Base-by-base conservation (phyloP, 202 grass and related monocot species). In the Musa balbisiana region DNA sequence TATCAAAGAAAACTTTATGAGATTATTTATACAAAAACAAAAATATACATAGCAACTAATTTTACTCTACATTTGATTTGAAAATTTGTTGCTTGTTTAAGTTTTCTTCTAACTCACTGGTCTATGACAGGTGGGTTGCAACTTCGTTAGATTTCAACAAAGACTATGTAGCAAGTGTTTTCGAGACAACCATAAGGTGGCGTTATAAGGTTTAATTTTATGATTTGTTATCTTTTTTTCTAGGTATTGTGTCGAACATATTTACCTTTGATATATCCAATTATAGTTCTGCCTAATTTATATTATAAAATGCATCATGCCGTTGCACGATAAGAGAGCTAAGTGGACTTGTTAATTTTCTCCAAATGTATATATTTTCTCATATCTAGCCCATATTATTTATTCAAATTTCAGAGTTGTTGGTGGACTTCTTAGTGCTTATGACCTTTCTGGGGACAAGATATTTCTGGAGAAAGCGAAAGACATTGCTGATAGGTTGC, bases 171-270 rank as follows among this genome's bases (percentile, higher is more conserved):
- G 91, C 87, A 17, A 99, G 91, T 87, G 91, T 99, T 82, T 99
- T 95, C 73, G 95, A 99, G 85, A 95, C 95, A 83, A 99, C 91
- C 83, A 99, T 95, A 95, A 99, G 91, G 90, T 97, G 91, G 87
- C 88, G 73, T 91, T 93, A 87, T 55, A 93, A 97, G 90, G 88
- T 97, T 93, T 89, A 88, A 77, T 72, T 83, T 89, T 83, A 74
- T 91, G 51, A 17, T 53, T 54, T 20, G 54, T 73, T 26, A 55
- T 49, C 67, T 69, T 69, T 29, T 49, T 69, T 29, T 49, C 25
- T 17, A 19, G 25, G 49, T 19, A 5, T 17, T 69, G 29, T 8
- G 29, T 69, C 43, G 5, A 43, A 43, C 4, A 43, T 43, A 43
- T n/a, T 4, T 58, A 58, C 55, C 21, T 73, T 21, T 21, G n/a